phyloP scores from a whole-genome alignment of 2,329 filamentous ascomycete genomes.

The Emydomyces testavorans region DNA sequence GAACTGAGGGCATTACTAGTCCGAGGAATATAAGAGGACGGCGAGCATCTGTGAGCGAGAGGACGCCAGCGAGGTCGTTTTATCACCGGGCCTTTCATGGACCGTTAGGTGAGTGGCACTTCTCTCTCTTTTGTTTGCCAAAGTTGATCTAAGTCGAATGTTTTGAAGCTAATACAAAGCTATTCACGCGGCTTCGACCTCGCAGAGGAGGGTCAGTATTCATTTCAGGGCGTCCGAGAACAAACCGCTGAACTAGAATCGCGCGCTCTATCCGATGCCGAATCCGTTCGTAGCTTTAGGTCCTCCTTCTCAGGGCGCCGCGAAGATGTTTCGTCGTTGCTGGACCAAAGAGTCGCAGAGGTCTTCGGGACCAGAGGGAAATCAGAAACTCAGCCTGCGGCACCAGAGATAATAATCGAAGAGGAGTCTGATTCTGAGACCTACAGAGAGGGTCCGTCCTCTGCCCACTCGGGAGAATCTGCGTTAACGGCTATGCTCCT shows the following conservation, averaged over 20 bases:
- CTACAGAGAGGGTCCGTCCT: conserved; percentile 33
- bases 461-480: conserved; percentile 33
- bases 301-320: conserved; percentile 19
- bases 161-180: neutral
- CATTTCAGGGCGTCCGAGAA: conserved; percentile 64
- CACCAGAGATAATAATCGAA: conserved; percentile 42
- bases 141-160: too few relatives aligned
- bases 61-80: conserved; percentile 36
- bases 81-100: conserved; percentile 36
- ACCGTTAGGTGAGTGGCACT: conserved; percentile 30
- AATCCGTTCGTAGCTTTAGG: conserved; percentile 20
- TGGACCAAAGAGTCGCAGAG: neutral
- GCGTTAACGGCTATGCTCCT: conserved; percentile 42
- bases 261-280: conserved; percentile 57
- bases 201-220: conserved; percentile 60
- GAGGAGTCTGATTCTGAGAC: conserved; percentile 51
- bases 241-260: conserved; percentile 79
- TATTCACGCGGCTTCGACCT: conserved; percentile 11
- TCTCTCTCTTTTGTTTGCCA: too few relatives aligned
- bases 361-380: conserved; percentile 19
- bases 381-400: conserved; percentile 16
- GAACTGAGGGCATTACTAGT: neutral
- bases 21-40: neutral
- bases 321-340: conserved; percentile 21
- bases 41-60: conserved; percentile 22